Base-by-base conservation (phyloP, 331 rosid genomes). In the Rosa hybrid region DNA sequence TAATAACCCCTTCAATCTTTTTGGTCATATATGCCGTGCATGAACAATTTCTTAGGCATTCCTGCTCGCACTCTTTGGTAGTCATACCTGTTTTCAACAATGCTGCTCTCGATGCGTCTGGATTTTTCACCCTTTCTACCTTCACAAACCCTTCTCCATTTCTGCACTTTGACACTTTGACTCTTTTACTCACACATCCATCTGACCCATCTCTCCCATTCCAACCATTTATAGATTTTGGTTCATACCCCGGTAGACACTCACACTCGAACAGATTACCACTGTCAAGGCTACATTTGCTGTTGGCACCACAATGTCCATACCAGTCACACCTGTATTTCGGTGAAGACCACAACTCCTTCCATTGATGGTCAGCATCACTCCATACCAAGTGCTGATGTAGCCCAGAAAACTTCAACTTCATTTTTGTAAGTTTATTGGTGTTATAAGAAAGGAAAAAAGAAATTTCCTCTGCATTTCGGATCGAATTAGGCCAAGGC, bases 41-140 rank as follows among this genome's bases (percentile, higher is more conserved):
- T 38, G 91, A 89, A 59, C 93, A 89, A 16, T 84, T 86, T 83
- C 77, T 84, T 69, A 81, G 78, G 86, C 93, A 87, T 73, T 72
- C 60, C 25, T 14, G 27, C 64, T 51, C 41, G 30, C 77, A 73
- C 21, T 73, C 77, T 34, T 9, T 7, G 30, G 30, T 5, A 51
- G 9, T 73, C 77, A 53, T 8, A 49, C 46, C 50, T 30, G 6
- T 27, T 56, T 51, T 34, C 77, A 51, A 56, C 48, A 21, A 12
- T 44, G 70, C 70, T 30, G 49, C 41, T 27, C 4, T 50, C 1
- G 49, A 25, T 13, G 65, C 20, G 13, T 73, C 65, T 14, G 77
- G 77, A 56, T 27, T 16, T 51, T 73, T 73, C 77, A 73, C 39
- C 64, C 63, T 39, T 27, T n/a, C 65, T 14, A 73, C 17, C 60